phyloP scores from a whole-genome alignment of 129 eudicot species.

The Pittosporum tobira region DNA sequence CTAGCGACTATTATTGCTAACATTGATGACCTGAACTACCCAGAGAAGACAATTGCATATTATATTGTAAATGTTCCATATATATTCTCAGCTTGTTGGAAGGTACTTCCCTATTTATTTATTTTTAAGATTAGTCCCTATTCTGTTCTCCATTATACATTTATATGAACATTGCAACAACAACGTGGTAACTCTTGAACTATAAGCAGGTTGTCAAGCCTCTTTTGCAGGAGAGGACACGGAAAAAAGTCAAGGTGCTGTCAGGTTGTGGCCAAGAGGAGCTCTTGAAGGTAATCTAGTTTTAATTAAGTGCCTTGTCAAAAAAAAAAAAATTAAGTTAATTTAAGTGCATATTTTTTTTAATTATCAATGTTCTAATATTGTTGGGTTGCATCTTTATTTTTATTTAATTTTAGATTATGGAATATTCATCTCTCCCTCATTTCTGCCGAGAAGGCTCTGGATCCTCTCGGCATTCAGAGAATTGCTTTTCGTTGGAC shows the following conservation, averaged over 20 bases:
- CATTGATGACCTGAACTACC: conserved; percentile 71
- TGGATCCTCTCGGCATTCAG: conserved; percentile 36
- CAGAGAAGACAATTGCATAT: conserved; percentile 56
- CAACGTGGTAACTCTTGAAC: conserved; percentile 7
- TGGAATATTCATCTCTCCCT: conserved; percentile 62
- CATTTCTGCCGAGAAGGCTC: conserved; percentile 62
- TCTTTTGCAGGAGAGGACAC: conserved; percentile 64
- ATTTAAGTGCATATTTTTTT: too few relatives aligned
- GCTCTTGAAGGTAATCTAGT: conserved; percentile 55
- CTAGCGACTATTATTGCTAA: conserved; percentile 54
- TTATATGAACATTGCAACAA: not conserved
- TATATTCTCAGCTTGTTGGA: conserved; percentile 74
- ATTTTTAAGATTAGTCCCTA: too few relatives aligned
- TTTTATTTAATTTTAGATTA: too few relatives aligned
- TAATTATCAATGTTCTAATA: not conserved
- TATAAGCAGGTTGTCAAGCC: conserved; percentile 61
- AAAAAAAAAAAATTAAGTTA: too few relatives aligned
- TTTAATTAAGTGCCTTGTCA: too few relatives aligned
- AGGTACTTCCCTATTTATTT: too few relatives aligned
- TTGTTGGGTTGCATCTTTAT: conserved; percentile 3
- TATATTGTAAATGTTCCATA: conserved; percentile 67
- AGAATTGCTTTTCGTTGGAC: conserved; percentile 46
- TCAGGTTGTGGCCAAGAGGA: conserved; percentile 66
- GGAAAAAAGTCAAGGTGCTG: conserved; percentile 48
- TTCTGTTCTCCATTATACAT: not conserved